Evolutionary conservation across 495 filamentous ascomycete genomes (phyloP).

Genomic region (Penicillium herquei): DNA sequence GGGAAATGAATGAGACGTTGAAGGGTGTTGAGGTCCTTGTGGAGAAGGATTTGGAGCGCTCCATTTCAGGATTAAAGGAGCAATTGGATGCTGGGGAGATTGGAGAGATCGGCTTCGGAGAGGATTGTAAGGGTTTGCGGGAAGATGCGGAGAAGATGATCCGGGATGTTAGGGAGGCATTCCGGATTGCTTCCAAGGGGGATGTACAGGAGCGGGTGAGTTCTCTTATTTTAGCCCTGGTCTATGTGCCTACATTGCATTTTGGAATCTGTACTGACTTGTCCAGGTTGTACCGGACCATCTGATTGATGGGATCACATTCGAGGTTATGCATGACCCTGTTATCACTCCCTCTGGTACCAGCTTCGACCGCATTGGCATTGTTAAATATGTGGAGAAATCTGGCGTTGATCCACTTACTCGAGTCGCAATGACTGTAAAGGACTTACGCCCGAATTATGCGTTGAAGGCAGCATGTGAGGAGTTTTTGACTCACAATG

Average conservation of each 20-base stretch:
- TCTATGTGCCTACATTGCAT: not conserved
- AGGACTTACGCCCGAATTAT: conserved; percentile 81
- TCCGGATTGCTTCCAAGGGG: conserved; percentile 48
- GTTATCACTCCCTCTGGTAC: conserved; percentile 84
- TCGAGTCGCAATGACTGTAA: conserved; percentile 62
- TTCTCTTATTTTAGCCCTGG: conserved; percentile 9
- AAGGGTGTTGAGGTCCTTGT: conserved; percentile 48
- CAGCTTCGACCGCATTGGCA: conserved; percentile 85
- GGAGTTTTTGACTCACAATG: conserved; percentile 81
- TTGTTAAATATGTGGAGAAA: conserved; percentile 79
- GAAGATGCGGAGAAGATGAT: conserved; percentile 53
- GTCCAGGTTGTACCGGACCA: conserved; percentile 75
- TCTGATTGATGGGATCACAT: conserved; percentile 85
- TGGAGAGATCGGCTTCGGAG: conserved; percentile 42
- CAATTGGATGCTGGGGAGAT: conserved; percentile 45
- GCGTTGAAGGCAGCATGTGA: conserved; percentile 80
- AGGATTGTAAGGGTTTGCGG: conserved; percentile 40
- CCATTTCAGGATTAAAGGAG: conserved; percentile 49
- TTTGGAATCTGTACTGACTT: conserved; percentile 2
- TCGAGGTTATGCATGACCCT: conserved; percentile 90
- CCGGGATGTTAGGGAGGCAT: conserved; percentile 45
- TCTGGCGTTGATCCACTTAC: conserved; percentile 79
- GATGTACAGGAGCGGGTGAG: conserved; percentile 62
- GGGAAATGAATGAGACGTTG: conserved; percentile 47
- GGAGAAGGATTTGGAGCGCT: conserved; percentile 52